Conservation (phyloP, 2,329 filamentous ascomycete species). For the Botrytis elliptica region DNA sequence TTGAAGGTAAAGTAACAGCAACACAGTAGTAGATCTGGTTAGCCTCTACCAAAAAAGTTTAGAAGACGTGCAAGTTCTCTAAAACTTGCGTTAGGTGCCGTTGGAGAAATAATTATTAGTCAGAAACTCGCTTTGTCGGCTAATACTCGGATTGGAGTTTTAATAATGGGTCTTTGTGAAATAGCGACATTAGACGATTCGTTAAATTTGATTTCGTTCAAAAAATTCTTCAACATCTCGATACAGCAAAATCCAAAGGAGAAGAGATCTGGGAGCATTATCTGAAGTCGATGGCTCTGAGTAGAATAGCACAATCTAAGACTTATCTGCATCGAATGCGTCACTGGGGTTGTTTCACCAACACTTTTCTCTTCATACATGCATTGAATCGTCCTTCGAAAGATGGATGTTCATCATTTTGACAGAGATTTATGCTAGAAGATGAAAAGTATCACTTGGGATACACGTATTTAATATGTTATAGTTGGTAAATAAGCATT, state of each 20-base stretch:
- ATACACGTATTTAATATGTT: neutral
- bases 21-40: accelerated
- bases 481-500: neutral
- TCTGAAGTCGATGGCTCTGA: neutral
- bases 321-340: neutral
- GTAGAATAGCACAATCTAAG: neutral
- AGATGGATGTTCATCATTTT: neutral
- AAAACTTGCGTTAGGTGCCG: neutral
- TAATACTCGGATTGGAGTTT: neutral
- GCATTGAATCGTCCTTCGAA: neutral
- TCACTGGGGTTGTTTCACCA: neutral
- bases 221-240: neutral
- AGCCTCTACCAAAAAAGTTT: accelerated
- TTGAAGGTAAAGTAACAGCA: accelerated
- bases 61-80: neutral
- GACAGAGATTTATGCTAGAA: neutral
- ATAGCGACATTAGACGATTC: neutral
- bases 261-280: neutral
- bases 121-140: neutral
- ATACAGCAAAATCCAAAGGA: neutral
- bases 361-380: neutral
- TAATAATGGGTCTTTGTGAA: neutral
- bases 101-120: neutral
- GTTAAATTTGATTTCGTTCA: neutral
- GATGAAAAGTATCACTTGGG: neutral